These are phyloP conservation scores for Rhipidocladum racemiflorum DNA, from an alignment of 176 grass and related monocot genomes.

Conservation along the genomic window DNA sequence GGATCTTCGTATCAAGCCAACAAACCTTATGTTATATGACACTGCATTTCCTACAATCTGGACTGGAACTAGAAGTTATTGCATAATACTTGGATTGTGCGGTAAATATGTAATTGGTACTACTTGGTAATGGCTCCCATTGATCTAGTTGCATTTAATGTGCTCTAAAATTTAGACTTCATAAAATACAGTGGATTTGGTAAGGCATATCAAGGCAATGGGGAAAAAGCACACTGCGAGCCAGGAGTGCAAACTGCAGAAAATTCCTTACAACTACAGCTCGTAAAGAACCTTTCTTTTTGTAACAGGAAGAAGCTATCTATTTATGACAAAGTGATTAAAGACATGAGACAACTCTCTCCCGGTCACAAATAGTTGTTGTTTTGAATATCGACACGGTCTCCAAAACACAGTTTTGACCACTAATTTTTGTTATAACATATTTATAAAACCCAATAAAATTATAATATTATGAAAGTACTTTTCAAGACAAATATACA, in stretches of 20 bases:
- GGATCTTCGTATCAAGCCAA: not conserved
- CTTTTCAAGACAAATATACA: no score
- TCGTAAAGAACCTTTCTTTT: not conserved
- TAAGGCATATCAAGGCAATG: not conserved
- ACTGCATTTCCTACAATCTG: slow-evolving; percentile 11
- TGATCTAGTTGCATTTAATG: not conserved
- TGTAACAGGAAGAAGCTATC: not conserved
- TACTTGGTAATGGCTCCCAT: not conserved
- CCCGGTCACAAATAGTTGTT: no score
- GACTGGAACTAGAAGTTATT: not conserved
- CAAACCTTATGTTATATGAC: not conserved
- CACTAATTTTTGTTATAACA: no score
- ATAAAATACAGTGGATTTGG: not conserved
- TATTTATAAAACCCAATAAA: no score
- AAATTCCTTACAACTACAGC: not conserved
- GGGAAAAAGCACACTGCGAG: not conserved
- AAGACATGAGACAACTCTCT: slow-evolving; percentile 21
- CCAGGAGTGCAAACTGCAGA: not conserved
- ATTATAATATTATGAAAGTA: no score
- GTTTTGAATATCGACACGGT: no score
- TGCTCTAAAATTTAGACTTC: not conserved
- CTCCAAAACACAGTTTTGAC: no score
- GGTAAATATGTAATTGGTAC: not conserved
- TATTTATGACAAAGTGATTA: not conserved
- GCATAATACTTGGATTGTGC: not conserved